Evolutionary conservation across 306 rosid species (phyloP).

Genomic region (Rosa lucieae): DNA sequence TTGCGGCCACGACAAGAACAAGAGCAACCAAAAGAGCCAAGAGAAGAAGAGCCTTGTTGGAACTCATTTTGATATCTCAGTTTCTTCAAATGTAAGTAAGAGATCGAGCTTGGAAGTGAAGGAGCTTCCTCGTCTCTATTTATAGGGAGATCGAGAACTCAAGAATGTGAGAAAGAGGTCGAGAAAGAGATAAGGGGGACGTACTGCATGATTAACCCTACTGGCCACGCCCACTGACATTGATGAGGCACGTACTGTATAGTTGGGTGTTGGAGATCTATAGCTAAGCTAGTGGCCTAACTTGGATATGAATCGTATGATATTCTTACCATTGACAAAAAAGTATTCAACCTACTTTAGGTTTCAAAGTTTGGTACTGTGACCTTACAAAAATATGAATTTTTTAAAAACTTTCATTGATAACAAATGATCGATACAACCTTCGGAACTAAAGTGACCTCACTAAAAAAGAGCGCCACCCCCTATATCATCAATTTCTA

Average conservation of each 20-base stretch:
- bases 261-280: slow-evolving; percentile 8
- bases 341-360: not conserved
- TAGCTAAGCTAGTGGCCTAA: too few species aligned
- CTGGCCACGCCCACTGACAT: not conserved
- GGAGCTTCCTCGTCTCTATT: not conserved
- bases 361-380: not conserved
- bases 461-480: too few species aligned
- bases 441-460: too few species aligned
- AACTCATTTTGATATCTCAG: not conserved
- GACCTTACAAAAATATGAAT: not conserved
- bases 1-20: not conserved
- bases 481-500: too few species aligned
- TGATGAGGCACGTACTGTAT: not conserved
- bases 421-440: too few species aligned
- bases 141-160: not conserved
- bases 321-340: not conserved
- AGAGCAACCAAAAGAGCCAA: slow-evolving; percentile 4
- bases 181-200: not conserved
- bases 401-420: too few species aligned
- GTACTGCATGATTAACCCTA: not conserved
- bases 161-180: not conserved
- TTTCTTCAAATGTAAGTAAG: not conserved
- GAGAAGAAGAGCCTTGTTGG: slow-evolving; percentile 8
- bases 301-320: not conserved
- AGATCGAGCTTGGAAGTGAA: slow-evolving; percentile 1